Base-by-base conservation (phyloP, 139 green algal species). In the Chlamydomonas eustigma region DNA sequence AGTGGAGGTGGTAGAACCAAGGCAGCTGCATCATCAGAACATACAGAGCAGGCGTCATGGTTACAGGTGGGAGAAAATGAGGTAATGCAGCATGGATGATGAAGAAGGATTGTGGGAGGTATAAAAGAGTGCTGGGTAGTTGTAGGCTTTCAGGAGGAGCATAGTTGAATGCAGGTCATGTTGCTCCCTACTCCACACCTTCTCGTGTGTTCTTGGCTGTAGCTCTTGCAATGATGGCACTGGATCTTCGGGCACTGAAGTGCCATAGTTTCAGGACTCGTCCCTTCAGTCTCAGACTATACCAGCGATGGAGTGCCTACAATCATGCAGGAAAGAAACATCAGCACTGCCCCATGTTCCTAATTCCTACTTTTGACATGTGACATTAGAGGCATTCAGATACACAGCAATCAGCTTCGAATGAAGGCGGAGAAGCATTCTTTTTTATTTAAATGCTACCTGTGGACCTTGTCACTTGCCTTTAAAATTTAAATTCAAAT, bases 211-310 rank as follows among this genome's bases (percentile, higher is more conserved):
- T 6, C 65, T 44, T 37, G 24, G 65, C 65, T 33, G 65, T 51
- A n/a, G 30, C 65, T 8, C 30, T 37, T 5, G 65, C 65, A 6
- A 73, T 6, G 4, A 73, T 39, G 32, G 65, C 65, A 38, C 33
- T 31, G n/a, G 65, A 32, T 18, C 65, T 39, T 5, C 65, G 8
- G 30, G 32, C 31, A 34, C 5, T 37, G 12, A 39, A 37, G n/a
- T 73, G 65, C 65, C 65, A 73, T 34, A 39, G 12, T 24, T 50
- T 39, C 6, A 73, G 4, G 12, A 73, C 65, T 18, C 65, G 24
- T 32, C 65, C 65, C 34, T 73, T 73, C 12, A 73, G 65, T 4
- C 65, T 32, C 32, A 73, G 28, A 32, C 6, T 39, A 18, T 18
- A n/a, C 65, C 65, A 73, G 34, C 32, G 5, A 24, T 6, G 30